phyloP scores from a whole-genome alignment of 805 yeast genomes.

The Hanseniaspora jakobsenii region DNA sequence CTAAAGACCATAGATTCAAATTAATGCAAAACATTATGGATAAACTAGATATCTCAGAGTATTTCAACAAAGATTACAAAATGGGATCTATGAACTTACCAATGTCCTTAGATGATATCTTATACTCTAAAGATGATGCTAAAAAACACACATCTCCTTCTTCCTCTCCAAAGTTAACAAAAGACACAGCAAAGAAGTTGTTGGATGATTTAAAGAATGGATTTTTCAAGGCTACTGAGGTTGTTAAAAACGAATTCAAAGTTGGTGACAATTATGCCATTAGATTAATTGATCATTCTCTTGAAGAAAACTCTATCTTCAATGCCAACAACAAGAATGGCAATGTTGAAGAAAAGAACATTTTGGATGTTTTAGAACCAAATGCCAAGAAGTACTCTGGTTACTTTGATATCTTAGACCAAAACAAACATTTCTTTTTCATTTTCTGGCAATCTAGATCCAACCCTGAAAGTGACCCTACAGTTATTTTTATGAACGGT shows the following conservation, averaged over 20 bases:
- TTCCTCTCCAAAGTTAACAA: constrained; percentile 1
- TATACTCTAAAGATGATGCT: background rate
- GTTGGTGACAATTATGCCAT: constrained; percentile 15
- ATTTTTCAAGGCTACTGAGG: constrained; percentile 8
- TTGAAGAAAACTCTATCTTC: background rate
- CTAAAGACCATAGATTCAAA: constrained; percentile 14
- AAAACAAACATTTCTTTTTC: constrained; percentile 76
- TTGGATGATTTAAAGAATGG: constrained; percentile 5
- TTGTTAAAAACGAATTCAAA: constrained; percentile 10
- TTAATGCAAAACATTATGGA: constrained; percentile 13
- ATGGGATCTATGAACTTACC: constrained; percentile 12
- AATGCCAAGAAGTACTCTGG: constrained; percentile 72
- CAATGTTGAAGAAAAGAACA: constrained; percentile 44
- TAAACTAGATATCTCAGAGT: constrained; percentile 13
- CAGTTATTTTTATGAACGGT: constrained; percentile 83
- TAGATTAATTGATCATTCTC: constrained; percentile 13
- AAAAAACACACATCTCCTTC: background rate
- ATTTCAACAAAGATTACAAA: constrained; percentile 11
- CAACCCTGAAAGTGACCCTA: constrained; percentile 76
- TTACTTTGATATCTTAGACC: constrained; percentile 68
- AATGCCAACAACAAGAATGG: constrained; percentile 17
- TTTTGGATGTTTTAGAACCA: constrained; percentile 57
- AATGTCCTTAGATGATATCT: constrained; percentile 5
- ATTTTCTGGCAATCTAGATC: constrained; percentile 83
- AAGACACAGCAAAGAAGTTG: background rate